Evolutionary conservation across 768 basidiomycete genomes (phyloP), one percentile per base, ranked within the genome.

Genomic region (Psilocybe cyanescens): DNA sequence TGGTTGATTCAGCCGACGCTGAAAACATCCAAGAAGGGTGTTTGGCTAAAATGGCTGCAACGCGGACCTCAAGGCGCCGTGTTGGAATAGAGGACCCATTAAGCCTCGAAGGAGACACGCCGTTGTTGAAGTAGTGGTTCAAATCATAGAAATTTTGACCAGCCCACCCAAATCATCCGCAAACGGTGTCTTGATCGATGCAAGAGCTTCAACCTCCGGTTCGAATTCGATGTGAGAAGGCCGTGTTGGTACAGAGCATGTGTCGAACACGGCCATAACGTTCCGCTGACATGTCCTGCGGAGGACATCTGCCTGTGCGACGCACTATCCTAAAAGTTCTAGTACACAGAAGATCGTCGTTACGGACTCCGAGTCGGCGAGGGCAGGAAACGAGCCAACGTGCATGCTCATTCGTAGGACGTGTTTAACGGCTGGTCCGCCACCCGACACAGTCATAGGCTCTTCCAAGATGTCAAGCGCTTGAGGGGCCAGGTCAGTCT

Each of bases 401-500:
- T 91, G 88, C 86, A 95, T 89, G 73, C 94, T 95, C 92, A 96
- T 94, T 6, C 93, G 86, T 28, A 95, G 80, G n/a, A 95, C 91
- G 65, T 93, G 90, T 61, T 90, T 90, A 1, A 93, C 92, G 0
- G 89, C 83, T 50, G 86, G 87, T 24, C 91, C 90, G 19, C 89
- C 88, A 46, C 88, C 86, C 1, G 86, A 86, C 76, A 95, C 89
- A 17, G 83, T 85, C 74, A 92, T 86, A 0, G 95, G 95, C 67
- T 95, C 91, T 67, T 97, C 95, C 5, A 98, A 82, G n/a, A 97
- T 93, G 51, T 96, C 95, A 50, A 98, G 81, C 1, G 95, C 95
- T 63, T 92, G 86, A 7, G 88, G 75, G 8, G 95, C 90, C 35
- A 95, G 83, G 63, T 95, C 91, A 2, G 92, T 93, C 66, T 92